Evolutionary conservation across 2,329 filamentous ascomycete species (phyloP), one percentile per base, ranked within the genome.

Genomic region (Tolypocladium pustulatum): DNA sequence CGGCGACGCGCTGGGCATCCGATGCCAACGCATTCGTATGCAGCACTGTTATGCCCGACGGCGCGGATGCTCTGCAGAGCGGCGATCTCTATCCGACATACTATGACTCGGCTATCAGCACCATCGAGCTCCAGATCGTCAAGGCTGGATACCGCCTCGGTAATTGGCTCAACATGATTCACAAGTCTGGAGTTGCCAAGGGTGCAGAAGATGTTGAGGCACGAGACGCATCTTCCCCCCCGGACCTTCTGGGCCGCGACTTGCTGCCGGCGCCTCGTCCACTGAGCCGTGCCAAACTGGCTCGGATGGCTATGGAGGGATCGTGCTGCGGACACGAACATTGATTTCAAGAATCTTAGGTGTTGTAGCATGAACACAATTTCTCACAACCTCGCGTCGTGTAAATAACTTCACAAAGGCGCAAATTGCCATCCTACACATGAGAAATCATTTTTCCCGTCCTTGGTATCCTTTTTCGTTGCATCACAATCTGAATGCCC

Each of bases 11-110:
- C 55, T 77, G 75, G 76, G 76, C 76, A 0, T 64, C 65, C 9
- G 75, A 78, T 59, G 69, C 71, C 56, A 78, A 78, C 60, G 69
- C 72, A 4, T 68, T 71, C 34, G 75, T 78, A 17, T 78, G 75
- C 71, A 66, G 71, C n/a, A 72, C 72, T 4, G 76, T 78, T 17
- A 69, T 77, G 60, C 67, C 67, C 55, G 65, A 71, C 57, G 75
- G 75, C 38, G 58, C 69, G 15, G 63, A 59, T n/a, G 69, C 70
- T 20, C 69, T 78, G n/a, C 65, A 76, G 62, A 65, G 65, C 32
- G 66, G 70, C 59, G 76, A 77, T 36, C 67, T 78, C 7, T 71
- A 69, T 57, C 73, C 73, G 13, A 62, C 63, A 13, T 77, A 77
- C 63, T 75, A 74, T 56, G 71, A 72, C 37, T 66, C 64, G 12